Base-by-base conservation (phyloP, 2,329 filamentous ascomycete species). In the Penicillium nordicum region DNA sequence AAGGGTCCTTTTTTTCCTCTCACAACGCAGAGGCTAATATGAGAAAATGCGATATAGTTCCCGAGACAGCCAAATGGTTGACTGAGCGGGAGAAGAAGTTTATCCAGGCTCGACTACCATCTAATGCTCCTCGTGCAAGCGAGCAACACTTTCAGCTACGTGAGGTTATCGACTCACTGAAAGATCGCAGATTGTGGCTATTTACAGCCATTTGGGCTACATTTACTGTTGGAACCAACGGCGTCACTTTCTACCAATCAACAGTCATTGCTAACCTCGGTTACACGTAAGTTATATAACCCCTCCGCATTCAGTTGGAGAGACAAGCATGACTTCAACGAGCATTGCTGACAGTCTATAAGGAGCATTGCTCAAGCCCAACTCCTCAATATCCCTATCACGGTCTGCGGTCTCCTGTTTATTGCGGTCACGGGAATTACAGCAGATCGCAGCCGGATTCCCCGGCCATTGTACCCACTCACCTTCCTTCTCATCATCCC, bases 311-410 rank as follows among this genome's bases (percentile, higher is more conserved):
- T 1, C 3, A 4, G 2, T 8, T 30, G 14, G 3, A 11, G 44
- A 11, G 14, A 18, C 16, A 12, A 32, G 5, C 1, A 32, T 12
- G 11, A 32, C 5, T 32, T 32, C 30, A 23, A 10, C 1, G 7
- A 4, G 30, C 10, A 18, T 29, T 18, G 10, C 44, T 58, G 23
- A 57, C 38, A 12, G 5, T 6, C 18, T 40, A 8, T 3, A 34
- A 79, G 73, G 18, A 75, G 70, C 10, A 80, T 81, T 45, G 78
- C 78, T 1, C 66, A 73, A 45, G 74, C 76, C 3, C 79, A 82
- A 58, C 72, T 82, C 0, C 76, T 82, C 44, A 82, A 81, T 57
- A 72, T 82, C 14, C 79, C 79, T 1, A 76, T 78, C 25, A 74
- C 78, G 0, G 67, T 78, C 14, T 66, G 76, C 10, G 72, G 74